Evolutionary conservation across 352 stramenopile species (phyloP).

Genomic region (Phytophthora ramorum): DNA sequence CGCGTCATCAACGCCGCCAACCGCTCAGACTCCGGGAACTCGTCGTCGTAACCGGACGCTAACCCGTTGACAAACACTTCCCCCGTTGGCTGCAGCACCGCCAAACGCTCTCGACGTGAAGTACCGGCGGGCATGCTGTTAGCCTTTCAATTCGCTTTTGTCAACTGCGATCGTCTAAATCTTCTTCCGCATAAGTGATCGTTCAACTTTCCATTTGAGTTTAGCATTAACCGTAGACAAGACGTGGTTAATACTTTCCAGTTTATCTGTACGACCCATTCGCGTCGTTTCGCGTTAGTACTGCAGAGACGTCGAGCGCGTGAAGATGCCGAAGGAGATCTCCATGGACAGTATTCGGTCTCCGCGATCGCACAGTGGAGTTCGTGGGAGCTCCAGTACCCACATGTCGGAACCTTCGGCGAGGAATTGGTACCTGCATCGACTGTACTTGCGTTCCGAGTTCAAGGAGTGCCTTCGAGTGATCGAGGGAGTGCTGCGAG

Average conservation of each 20-base stretch:
- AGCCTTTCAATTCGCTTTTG: conserved; percentile 2
- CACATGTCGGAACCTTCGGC: conserved; percentile 53
- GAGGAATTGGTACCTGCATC: conserved; percentile 88
- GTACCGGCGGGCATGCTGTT: conserved; percentile 21
- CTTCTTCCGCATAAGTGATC: background rate
- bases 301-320: background rate
- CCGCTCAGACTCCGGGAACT: conserved; percentile 56
- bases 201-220: background rate
- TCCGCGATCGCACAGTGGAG: conserved; percentile 50
- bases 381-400: conserved; percentile 16
- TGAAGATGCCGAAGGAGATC: conserved; percentile 26
- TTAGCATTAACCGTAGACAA: background rate
- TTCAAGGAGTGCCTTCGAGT: conserved; percentile 90
- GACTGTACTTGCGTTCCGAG: conserved; percentile 85
- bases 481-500: conserved; percentile 90
- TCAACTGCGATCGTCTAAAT: conserved; percentile 12
- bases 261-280: background rate
- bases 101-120: conserved; percentile 40
- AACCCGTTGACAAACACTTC: conserved; percentile 85
- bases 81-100: conserved; percentile 65
- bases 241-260: conserved; percentile 8
- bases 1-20: conserved; percentile 56
- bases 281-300: conserved; percentile 33
- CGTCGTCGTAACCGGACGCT: conserved; percentile 77
- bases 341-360: conserved; percentile 64